Conservation (phyloP, 106 monocot species). For the Dendrobium nobile region DNA sequence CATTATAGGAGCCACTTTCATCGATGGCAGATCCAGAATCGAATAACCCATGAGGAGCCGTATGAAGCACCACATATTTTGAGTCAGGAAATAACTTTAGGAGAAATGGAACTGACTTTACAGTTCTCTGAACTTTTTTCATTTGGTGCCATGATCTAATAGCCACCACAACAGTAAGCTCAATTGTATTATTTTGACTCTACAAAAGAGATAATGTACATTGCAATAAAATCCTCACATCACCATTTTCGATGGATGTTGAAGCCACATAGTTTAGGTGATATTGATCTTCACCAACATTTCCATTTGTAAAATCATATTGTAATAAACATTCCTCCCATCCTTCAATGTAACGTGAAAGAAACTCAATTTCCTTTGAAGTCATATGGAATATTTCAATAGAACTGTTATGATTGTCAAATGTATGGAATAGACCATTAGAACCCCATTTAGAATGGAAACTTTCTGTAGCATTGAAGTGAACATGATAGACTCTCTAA, state of each 20-base stretch:
- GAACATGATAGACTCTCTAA: conserved; percentile 66
- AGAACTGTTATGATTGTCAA: no score
- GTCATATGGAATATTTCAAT: no score
- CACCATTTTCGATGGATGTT: conserved; percentile 54
- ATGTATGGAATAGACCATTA: no score
- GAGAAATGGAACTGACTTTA: conserved; percentile 75
- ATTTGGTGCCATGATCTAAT: conserved; percentile 78
- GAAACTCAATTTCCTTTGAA: no score
- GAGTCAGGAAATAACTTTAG: conserved; percentile 66
- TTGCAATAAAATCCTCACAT: conserved; percentile 61
- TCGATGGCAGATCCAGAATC: no score
- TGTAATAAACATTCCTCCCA: no score
- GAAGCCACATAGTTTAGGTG: neutral
- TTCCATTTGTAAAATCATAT: conserved; percentile 2
- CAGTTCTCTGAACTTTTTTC: conserved; percentile 51
- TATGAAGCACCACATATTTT: no score
- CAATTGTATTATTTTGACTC: conserved; percentile 93
- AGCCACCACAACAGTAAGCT: conserved; percentile 86
- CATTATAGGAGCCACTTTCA: no score
- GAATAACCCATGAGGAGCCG: no score
- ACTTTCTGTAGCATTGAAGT: no score
- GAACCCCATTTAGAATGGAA: no score
- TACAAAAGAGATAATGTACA: conserved; percentile 88
- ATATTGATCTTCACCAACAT: conserved; percentile 2
- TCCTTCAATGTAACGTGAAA: no score